phyloP scores from a whole-genome alignment of 495 filamentous ascomycete genomes.

The Talaromyces liani region DNA sequence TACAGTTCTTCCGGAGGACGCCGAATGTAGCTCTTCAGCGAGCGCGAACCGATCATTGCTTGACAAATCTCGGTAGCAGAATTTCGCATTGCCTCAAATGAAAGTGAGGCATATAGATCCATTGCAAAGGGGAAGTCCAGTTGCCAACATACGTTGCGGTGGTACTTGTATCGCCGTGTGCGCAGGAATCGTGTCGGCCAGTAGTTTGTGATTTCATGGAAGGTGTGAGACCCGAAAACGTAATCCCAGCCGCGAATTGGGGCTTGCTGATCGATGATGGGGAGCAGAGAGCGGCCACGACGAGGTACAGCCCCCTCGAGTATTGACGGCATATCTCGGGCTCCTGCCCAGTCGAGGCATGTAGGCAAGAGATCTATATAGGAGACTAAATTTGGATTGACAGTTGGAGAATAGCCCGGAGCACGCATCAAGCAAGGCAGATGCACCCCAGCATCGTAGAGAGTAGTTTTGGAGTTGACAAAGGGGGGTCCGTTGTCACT shows the following conservation, averaged over 20 bases:
- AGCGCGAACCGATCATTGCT: slow-evolving; percentile 35
- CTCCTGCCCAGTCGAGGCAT: slow-evolving; percentile 26
- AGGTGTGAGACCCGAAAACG: slow-evolving; percentile 37
- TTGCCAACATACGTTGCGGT: slow-evolving; percentile 31
- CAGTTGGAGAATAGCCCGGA: slow-evolving; percentile 12
- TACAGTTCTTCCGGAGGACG: too few relatives aligned
- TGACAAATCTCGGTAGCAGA: not conserved
- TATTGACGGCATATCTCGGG: not conserved
- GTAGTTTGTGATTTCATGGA: slow-evolving; percentile 38
- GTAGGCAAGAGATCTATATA: slow-evolving; percentile 35
- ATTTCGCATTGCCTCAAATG: slow-evolving; percentile 31
- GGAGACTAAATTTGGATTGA: slow-evolving; percentile 31
- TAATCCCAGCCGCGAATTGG: slow-evolving; percentile 15
- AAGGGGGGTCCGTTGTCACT: slow-evolving; percentile 39
- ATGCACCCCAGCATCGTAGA: slow-evolving; percentile 33
- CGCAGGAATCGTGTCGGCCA: slow-evolving; percentile 35
- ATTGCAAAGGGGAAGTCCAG: slow-evolving; percentile 36
- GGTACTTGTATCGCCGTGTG: slow-evolving; percentile 30
- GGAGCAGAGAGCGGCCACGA: slow-evolving; percentile 24
- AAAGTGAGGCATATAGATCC: slow-evolving; percentile 29
- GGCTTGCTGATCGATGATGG: slow-evolving; percentile 16
- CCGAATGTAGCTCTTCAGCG: not conserved
- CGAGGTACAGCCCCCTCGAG: not conserved
- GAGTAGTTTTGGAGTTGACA: slow-evolving; percentile 36
- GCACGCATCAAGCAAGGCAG: slow-evolving; percentile 27